Base-by-base conservation (phyloP, 306 rosid genomes). In the Lablab purpureus region DNA sequence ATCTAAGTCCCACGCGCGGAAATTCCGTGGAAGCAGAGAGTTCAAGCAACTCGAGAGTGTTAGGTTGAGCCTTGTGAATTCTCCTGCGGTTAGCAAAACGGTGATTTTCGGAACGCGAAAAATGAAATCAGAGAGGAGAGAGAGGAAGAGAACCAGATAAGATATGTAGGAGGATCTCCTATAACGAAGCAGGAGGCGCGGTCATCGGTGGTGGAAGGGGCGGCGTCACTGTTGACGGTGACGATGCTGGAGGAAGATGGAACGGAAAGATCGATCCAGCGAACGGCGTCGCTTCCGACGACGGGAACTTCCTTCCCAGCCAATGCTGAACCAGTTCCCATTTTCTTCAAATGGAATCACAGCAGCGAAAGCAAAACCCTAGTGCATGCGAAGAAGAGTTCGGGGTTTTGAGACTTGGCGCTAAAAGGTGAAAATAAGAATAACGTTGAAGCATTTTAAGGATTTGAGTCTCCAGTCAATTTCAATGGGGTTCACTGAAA, bases 251-350 rank as follows among this genome's bases (percentile, higher is more conserved):
- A 73, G 62, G 93, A 81, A 82, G 92, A 72, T 73, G 97, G 81
- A 32, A 90, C 64, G 17, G 89, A 80, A 64, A 95, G 77, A 14
- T 90, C 93, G 23, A 84, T 77, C 92, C 97, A 95, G 13, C 82
- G 91, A 37, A 90, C 67, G 28, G 90, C 67, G 50, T 95, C 96
- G 80, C 90, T 87, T 76, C 93, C 93, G 75, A 84, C 81, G 59
- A 92, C 28, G 0, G 99, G 94, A 19, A 93, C 97, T 80, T 95
- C 98, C 79, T 86, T 86, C 32, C 91, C 99, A 1, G 77, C 87
- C 81, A 90, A 75, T 22, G 91, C 66, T 64, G 88, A 83, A 25
- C 84, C 15, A 19, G 64, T 83, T 78, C 87, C 96, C 96, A 90
- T 90, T 15, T 71, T 50, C 65, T 69, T 72, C 71, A 25, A 27